Percentiles rank a stretch among this genome's conserved stretches.
These are phyloP conservation scores for Pseudevernia furfuracea DNA, from an alignment of 495 filamentous ascomycete species.

Conservation along the genomic window DNA sequence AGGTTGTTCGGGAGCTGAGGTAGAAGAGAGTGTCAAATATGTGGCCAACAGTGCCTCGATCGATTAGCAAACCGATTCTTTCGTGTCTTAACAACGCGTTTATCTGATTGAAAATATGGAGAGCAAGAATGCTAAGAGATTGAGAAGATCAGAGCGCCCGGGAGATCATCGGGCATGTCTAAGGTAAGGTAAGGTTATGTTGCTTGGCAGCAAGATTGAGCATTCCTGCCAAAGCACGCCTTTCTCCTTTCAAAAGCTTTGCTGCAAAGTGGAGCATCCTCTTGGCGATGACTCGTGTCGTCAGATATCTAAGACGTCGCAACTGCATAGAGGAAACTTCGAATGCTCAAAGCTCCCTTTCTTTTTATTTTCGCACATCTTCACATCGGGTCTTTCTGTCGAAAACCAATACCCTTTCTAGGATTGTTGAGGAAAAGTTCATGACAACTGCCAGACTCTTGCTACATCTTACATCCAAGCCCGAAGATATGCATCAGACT, in stretches of 20 bases:
- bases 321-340: no score
- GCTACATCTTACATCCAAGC: no score
- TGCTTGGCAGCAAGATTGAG: constrained; percentile 12
- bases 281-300: not conserved
- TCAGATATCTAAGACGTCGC: not conserved
- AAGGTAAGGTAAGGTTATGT: not conserved
- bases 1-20: not conserved
- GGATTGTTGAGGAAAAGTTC: no score
- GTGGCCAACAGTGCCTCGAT: not conserved
- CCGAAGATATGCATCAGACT: constrained; percentile 24
- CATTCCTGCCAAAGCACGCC: constrained; percentile 3
- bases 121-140: not conserved
- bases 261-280: not conserved
- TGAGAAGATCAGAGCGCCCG: not conserved
- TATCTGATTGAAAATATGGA: not conserved
- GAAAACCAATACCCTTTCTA: no score
- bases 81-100: not conserved
- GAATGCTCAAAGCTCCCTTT: no score
- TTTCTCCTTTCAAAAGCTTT: not conserved
- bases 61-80: not conserved
- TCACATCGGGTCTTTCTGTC: no score
- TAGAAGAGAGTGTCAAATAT: not conserved
- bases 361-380: no score
- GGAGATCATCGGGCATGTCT: not conserved
- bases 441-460: no score